Conservation (phyloP, 352 stramenopile species). For the Phytophthora pseudosyringae region DNA sequence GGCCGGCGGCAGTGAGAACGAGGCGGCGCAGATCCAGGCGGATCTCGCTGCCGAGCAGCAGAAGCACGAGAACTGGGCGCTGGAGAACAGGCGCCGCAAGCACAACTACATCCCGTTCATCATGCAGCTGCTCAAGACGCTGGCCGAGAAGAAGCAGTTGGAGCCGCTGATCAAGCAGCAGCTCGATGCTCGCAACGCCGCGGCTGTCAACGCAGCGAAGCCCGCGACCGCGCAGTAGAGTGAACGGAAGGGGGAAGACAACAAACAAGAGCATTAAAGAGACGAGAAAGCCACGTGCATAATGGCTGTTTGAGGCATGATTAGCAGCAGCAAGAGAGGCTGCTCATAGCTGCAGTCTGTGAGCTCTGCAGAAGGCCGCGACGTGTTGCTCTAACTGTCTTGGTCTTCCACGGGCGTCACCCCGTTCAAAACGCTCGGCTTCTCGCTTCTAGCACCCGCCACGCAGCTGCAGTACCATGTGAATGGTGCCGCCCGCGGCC, state of each 20-base stretch:
- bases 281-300: conserved; percentile 4
- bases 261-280: conserved; percentile 11
- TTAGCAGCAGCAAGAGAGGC: conserved; percentile 19
- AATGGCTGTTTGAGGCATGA: conserved; percentile 7
- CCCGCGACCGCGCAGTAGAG: conserved; percentile 26
- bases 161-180: conserved; percentile 81
- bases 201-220: conserved; percentile 28
- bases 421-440: conserved; percentile 15
- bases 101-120: conserved; percentile 98
- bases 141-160: conserved; percentile 91
- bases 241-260: background rate
- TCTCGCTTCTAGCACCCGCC: conserved; percentile 74
- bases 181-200: conserved; percentile 33
- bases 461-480: conserved; percentile 99
- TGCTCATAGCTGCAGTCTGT: conserved; percentile 16
- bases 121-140: conserved; percentile 92
- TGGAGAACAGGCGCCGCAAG: conserved; percentile 94
- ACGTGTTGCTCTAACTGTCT: conserved; percentile 40
- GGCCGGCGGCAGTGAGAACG: conserved; percentile 40
- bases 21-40: conserved; percentile 55
- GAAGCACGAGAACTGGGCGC: conserved; percentile 83
- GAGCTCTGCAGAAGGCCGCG: conserved; percentile 1
- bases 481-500: conserved; percentile 95
- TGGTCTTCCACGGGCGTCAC: background rate
- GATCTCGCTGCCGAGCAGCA: conserved; percentile 58